Base-by-base conservation (phyloP, 2,329 filamentous ascomycete genomes). In the Emmonsiellopsis sp. region DNA sequence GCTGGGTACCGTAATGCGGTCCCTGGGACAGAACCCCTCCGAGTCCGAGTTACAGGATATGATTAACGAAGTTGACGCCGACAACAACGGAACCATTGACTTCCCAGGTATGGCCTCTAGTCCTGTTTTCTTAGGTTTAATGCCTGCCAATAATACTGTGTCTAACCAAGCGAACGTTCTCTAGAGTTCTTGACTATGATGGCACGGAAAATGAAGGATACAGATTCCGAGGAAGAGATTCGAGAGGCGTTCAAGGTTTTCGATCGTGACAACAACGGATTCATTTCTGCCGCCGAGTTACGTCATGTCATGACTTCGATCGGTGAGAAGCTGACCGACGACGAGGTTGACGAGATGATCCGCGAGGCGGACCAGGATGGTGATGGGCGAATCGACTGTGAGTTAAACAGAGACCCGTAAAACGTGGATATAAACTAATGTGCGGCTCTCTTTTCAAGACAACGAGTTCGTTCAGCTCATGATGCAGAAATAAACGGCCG, bases 401-500 rank as follows among this genome's bases (percentile, higher is more conserved):
- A 61, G 84, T 72, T 32, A 13, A 42, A 30, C 15, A 44, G 49
- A 13, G 20, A 41, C 45, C 13, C 10, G 4, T 30, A 32, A 26
- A 10, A 7, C 7, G 35, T 3, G 35, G 9, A n/a, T 40, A 20
- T 45, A 34, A 16, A 40, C 54, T 56, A 52, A 57, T 37, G 15
- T 10, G 20, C 5, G 20, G 20, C 20, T 4, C 10, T 42, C 9
- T 30, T 48, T 41, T 15, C 48, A 13, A 46, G 87, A 92, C 77
- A 92, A 92, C 78, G 88, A 93, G 75, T 93, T 93, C 69, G 88
- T 93, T 64, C 88, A 93, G 77, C 84, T 93, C 70, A 93, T 93
- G 88, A 92, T 93, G 88, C 88, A 93, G 81, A 92, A 92, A 80
- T 92, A 88, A 79, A 71, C 44, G 15, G 16, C 10, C 34, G n/a